Conservation (phyloP, 257 asterid genomes). For the Primulina tabacum region DNA sequence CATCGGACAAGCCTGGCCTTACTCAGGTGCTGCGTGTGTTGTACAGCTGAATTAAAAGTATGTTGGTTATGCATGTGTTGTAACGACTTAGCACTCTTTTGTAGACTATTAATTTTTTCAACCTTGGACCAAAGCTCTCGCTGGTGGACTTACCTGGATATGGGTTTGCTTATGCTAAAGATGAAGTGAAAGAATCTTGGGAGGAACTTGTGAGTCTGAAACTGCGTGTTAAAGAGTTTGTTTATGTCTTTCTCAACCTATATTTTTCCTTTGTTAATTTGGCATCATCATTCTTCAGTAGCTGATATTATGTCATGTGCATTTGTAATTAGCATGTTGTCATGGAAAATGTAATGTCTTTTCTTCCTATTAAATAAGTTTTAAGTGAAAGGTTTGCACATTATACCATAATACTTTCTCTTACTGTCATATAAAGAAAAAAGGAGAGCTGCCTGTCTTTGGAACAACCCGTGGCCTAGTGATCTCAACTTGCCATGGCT, state of each 20-base stretch:
- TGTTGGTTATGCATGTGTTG: conserved; percentile 20
- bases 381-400: neutral
- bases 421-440: neutral
- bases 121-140: conserved; percentile 71
- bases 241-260: conserved; percentile 13
- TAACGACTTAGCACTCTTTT: conserved; percentile 30
- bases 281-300: neutral
- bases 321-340: neutral
- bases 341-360: neutral
- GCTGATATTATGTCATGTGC: neutral
- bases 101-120: conserved; percentile 84
- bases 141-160: conserved; percentile 98
- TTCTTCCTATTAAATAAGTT: too few species aligned
- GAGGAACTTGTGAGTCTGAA: conserved; percentile 83
- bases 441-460: neutral
- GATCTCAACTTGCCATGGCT: neutral
- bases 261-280: neutral
- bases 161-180: conserved; percentile 98
- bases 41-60: conserved; percentile 19
- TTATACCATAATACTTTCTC: neutral
- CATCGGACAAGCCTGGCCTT: conserved; percentile 98
- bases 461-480: neutral
- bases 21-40: conserved; percentile 65
- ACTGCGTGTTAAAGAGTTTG: conserved; percentile 19
- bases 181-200: conserved; percentile 96